Evolutionary conservation across 1,139 yeast genomes (phyloP), one percentile per base, ranked within the genome.

Genomic region (Suhomyces coccinellae): DNA sequence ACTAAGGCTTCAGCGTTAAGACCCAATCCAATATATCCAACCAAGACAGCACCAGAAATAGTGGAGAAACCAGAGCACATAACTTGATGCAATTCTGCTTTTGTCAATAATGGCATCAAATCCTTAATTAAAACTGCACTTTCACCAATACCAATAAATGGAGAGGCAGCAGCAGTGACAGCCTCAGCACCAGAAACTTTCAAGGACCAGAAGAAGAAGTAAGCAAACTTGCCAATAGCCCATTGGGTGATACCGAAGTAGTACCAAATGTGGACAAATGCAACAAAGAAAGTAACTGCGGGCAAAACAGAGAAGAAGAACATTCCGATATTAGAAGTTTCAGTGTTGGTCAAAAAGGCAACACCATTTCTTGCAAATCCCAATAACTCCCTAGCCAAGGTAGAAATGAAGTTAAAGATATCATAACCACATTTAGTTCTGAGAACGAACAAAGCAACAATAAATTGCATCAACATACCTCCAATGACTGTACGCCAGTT

Each of bases 61-160:
- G 87, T 82, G 10, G 86, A 80, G 59, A 82, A 82, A 6, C 87
- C 87, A 32, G 86, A 79, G 43, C 81, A 69, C 84, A 82, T 78
- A 53, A 82, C 73, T 62, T 80, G 86, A 58, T 82, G 87, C 49
- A 82, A 71, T 61, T 82, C 87, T 15, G 86, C 84, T 48, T 71
- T 73, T 37, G 87, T 82, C 55, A 80, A 70, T 57, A 69, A 82
- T 14, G 85, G 84, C 61, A 82, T 65, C 56, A 82, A 79, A 47
- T 82, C 83, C 62, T 81, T 81, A 57, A 82, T 74, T 53, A 82
- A 73, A 53, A 82, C 75, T 9, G 86, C 86, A 45, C 82, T 74
- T 65, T 82, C 87, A 58, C 87, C 87, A 56, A 80, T 83, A 41
- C 87, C 87, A 55, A 82, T 73, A 58, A 82, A 82, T 6, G 87